Evolutionary conservation across 2,329 filamentous ascomycete species (phyloP), one percentile per base, ranked within the genome.

Genomic region (Talaromyces marneffei): DNA sequence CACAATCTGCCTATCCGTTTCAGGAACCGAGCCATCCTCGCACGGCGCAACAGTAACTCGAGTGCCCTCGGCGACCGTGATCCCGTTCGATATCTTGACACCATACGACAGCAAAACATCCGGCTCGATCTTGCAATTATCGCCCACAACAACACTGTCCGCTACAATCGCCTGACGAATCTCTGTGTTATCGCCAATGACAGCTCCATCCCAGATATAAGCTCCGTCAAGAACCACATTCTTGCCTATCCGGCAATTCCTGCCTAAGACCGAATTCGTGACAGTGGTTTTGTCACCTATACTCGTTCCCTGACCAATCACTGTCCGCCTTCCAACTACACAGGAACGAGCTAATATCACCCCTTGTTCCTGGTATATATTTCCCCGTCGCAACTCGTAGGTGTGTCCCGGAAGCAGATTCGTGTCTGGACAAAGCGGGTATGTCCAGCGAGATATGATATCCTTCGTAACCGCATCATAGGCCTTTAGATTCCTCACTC

Each of bases 401-500:
- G 85, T 86, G 67, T 96, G 90, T 44, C 85, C 88, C 1, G 85
- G 83, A 1, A 94, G 78, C 23, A 97, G 78, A 70, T 97, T 97
- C 71, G 87, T 92, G 71, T 97, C 92, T 2, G 93, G 93, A 61
- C 91, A 89, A 44, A 97, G 82, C 1, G 94, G 93, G 69, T 92
- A 94, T 9, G 91, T 87, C 91, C 91, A 96, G 62, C 92, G 83
- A 53, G 86, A 86, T 14, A 96, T 81, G n/a, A 97, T 84, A 71
- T 97, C 93, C 69, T 86, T 88, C 73, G 87, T 92, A 59, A 99
- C 86, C 31, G 92, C 85, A 70, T 96, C 91, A 77, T 97, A 99
- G 70, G 92, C 87, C 70, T 90, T 89, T 25, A 97, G 81, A 70
- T 92, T 96, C 71, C 85, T 88, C 12, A 91, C 92, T 65, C 94